These are phyloP conservation scores for Plasmodium blacklocki DNA, from an alignment of 169 alveolate species.

Conservation along the genomic window DNA sequence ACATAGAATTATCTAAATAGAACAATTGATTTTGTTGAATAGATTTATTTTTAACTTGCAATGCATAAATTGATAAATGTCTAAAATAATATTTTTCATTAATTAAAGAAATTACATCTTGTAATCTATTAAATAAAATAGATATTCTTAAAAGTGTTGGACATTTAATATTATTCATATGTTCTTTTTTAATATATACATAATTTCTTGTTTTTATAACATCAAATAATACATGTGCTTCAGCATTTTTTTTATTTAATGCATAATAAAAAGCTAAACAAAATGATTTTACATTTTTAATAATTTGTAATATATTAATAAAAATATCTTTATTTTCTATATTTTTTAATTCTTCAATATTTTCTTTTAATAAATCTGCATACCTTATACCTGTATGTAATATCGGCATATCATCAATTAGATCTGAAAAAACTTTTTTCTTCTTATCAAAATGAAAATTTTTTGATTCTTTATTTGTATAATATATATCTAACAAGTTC, in stretches of 20 bases:
- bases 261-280: constrained; percentile 80
- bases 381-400: constrained; percentile 77
- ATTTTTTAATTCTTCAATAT: constrained; percentile 77
- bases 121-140: constrained; percentile 77
- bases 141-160: constrained; percentile 77
- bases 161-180: constrained; percentile 11
- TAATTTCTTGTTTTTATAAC: constrained; percentile 81
- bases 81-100: constrained; percentile 48
- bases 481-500: constrained; percentile 13
- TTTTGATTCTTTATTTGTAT: constrained; percentile 14
- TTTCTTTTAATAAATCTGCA: constrained; percentile 83
- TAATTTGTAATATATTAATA: constrained; percentile 81
- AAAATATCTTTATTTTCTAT: constrained; percentile 69
- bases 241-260: constrained; percentile 75
- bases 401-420: constrained; percentile 52
- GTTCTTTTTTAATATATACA: constrained; percentile 28
- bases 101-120: constrained; percentile 35
- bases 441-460: constrained; percentile 8
- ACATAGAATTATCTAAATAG: constrained; percentile 37
- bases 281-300: constrained; percentile 79
- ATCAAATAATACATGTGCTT: constrained; percentile 82
- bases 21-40: constrained; percentile 6
- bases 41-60: constrained; percentile 62
- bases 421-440: constrained; percentile 26
- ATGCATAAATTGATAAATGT: constrained; percentile 53